A percentile compares a stretch with the other conserved stretches of the same genome.
These are phyloP conservation scores for Xerocomellus dryophilus DNA, from an alignment of 768 basidiomycete species.

Conservation along the genomic window DNA sequence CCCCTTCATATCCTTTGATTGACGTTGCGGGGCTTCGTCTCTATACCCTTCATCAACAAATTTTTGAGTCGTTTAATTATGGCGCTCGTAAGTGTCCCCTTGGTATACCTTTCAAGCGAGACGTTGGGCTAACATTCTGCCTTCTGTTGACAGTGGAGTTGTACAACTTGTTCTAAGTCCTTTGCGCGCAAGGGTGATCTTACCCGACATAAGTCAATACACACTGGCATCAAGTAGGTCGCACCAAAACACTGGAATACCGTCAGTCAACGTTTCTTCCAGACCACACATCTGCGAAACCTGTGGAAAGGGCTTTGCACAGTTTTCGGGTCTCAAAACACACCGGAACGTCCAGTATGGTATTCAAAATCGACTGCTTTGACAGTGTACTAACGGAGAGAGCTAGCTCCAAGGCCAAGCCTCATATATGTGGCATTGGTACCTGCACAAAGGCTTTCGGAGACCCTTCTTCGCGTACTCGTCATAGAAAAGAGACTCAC, in stretches of 20 bases:
- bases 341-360: conserved; percentile 68
- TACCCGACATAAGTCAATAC: conserved; percentile 51
- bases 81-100: conserved; percentile 20
- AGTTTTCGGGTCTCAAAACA: conserved; percentile 57
- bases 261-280: background rate
- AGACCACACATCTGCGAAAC: conserved; percentile 52
- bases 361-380: background rate
- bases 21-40: conserved; percentile 50
- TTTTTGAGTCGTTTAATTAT: conserved; percentile 10
- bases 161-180: conserved; percentile 44
- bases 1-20: conserved; percentile 14
- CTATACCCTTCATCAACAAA: conserved; percentile 22
- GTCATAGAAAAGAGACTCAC: conserved; percentile 65
- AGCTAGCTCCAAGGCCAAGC: conserved; percentile 49
- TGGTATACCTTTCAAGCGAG: background rate
- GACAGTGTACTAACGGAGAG: conserved; percentile 8
- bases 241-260: background rate
- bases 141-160: conserved; percentile 34
- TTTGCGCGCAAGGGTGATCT: conserved; percentile 62
- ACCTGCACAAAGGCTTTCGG: conserved; percentile 53
- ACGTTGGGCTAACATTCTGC: background rate
- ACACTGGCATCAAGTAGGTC: conserved; percentile 49
- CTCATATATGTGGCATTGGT: conserved; percentile 46
- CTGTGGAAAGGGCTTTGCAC: conserved; percentile 58
- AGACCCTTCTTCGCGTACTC: conserved; percentile 67